Base-by-base conservation (phyloP, 305 asterid genomes). In the Stenogyne calaminthoides region DNA sequence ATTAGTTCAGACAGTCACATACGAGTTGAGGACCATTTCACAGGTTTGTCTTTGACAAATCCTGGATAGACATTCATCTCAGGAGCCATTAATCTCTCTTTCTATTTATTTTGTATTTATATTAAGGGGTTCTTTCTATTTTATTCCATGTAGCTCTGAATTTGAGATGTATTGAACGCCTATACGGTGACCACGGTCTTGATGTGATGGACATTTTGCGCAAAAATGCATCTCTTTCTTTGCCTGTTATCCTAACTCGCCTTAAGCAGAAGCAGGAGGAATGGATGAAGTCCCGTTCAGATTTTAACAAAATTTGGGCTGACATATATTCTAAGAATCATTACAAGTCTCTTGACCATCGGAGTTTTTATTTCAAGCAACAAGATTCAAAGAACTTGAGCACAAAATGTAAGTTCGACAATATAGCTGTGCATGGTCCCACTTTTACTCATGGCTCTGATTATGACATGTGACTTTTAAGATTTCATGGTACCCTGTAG, bases 181-280 rank as follows among this genome's bases (percentile, higher is more conserved):
- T 93, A 58, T 93, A 93, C 73, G 96, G 98, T 61, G 98, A 93
- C 84, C 98, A 93, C 84, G 98, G 98, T 77, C 89, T 93, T 78
- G 98, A 93, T 74, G 92, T 87, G 85, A 76, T 89, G 93, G 98
- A 93, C 68, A 82, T 91, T 68, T 84, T 93, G 83, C 97, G 91
- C 49, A 93, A 87, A 85, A 93, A 84, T 49, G 85, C 95, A 57
- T 82, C 96, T 16, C 80, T 80, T 75, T 84, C 93, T 25, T 84
- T 93, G 87, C 93, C 96, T 72, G 97, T 93, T 40, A 74, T 91
- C 79, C 84, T 93, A 69, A 91, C 89, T 70, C 98, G 98, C 72
- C 82, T 93, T 63, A 93, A 91, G 82, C 98, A 93, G 89, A 93
- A 93, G 83, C 98, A 88, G 79, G 98, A 91, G 67, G 98, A 91